Base-by-base conservation (phyloP, 169 alveolate genomes). In the Plasmodium adleri region DNA sequence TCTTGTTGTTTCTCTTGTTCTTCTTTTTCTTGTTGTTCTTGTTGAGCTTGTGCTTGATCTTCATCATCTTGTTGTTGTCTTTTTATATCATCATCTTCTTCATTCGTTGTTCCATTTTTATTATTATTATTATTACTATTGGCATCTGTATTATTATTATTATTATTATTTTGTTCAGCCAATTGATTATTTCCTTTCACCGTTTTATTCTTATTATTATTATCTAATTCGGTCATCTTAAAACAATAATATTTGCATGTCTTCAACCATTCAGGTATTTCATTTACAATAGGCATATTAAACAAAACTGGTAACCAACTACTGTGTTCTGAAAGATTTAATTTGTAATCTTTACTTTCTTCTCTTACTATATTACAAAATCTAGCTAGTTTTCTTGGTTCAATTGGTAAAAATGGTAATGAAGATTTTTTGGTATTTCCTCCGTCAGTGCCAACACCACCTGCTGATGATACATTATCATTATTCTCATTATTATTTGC, bases 311-410 rank as follows among this genome's bases (percentile, higher is more conserved):
- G 91, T 17, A 83, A 20, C 91, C 91, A 83, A 56, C 71, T 70
- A 24, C 28, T 24, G 22, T 83, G 85, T 24, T 13, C 67, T 15
- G 43, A 49, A 7, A 83, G 64, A 73, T 83, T 58, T 83, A 83
- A 70, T 39, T 67, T 54, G 47, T 49, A 83, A 58, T 91, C 94
- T 49, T 74, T 73, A 15, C 80, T 76, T 22, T 58, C 7, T 1
- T 75, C 90, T 28, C 94, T 73, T 32, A 17, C 8, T 6, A 91
- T 15, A 67, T 73, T 66, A 60, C 94, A 91, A 78, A 91, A 91
- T 62, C 47, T 91, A 20, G 94, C 94, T 78, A 91, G 72, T 66
- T 87, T 91, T 49, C 87, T 86, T 24, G 89, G 80, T 52, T 91
- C 93, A 28, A 91, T 73, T 20, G 88, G 72, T 24, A 91, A 67